Percentiles rank a stretch among this genome's conserved stretches.
Evolutionary conservation across 345 rosid species (phyloP).

Genomic region (Boechera divaricarpa): DNA sequence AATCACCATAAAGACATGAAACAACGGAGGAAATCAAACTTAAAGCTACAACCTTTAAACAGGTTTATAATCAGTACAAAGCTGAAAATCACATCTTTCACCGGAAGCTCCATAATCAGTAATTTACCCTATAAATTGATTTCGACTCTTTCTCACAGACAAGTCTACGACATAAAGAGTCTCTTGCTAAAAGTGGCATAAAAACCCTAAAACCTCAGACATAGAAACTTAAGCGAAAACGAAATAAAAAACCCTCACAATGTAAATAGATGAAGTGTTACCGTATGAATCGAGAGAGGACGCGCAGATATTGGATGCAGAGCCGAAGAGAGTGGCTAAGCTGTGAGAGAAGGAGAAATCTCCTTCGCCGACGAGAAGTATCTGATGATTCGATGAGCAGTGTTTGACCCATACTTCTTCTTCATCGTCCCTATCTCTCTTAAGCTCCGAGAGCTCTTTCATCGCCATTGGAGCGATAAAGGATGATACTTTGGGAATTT

Average conservation of each 20-base stretch:
- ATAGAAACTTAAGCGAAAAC: neutral
- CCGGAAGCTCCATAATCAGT: neutral
- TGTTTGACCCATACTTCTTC: constrained; percentile 49
- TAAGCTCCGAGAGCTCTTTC: neutral
- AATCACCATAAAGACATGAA: constrained; percentile 5
- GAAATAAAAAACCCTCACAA: constrained; percentile 10
- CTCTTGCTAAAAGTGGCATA: neutral
- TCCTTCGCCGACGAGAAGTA: constrained; percentile 67
- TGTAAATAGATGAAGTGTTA: constrained; percentile 8
- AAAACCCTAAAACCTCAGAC: constrained; percentile 22
- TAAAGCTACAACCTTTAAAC: constrained; percentile 21
- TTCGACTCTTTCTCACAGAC: neutral
- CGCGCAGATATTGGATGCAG: constrained; percentile 58
- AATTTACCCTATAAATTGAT: neutral
- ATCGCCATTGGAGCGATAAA: neutral
- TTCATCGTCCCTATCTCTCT: neutral
- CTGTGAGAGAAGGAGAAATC: constrained; percentile 63
- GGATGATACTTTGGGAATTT: neutral
- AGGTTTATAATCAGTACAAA: neutral
- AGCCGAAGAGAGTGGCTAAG: constrained; percentile 52
- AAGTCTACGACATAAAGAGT: neutral
- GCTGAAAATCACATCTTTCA: neutral
- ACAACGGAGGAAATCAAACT: constrained; percentile 13
- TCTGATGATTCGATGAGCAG: constrained; percentile 55
- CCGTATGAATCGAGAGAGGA: constrained; percentile 61